Evolutionary conservation across 495 filamentous ascomycete genomes (phyloP), one percentile per base, ranked within the genome.

Genomic region (Rhypophila decipiens): DNA sequence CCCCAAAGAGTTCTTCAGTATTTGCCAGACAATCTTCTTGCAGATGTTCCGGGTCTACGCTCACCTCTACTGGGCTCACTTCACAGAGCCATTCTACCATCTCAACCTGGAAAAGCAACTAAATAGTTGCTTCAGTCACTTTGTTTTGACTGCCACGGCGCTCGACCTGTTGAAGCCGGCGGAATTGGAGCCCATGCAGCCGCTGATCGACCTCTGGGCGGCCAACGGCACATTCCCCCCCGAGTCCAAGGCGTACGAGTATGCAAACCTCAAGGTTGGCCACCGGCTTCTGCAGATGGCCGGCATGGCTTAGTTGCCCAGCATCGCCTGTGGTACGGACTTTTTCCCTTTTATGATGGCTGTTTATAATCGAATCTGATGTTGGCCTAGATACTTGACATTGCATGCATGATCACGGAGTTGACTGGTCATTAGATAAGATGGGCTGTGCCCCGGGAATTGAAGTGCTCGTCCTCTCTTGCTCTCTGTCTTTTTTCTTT

Each of bases 31-130:
- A 50, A 91, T 95, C 57, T 94, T 90, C 76, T 83, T 90, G 53
- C 90, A 96, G 69, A 96, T 96, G 85, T 93, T 95, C 76, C 88
- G 90, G 31, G 88, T 90, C 64, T 96, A 96, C 56, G 85, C 88
- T 27, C 90, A 96, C 68, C 74, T 91, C 22, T 91, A 91, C 71
- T 87, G 87, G 73, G 80, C 82, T 7, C 87, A 91, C 69, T 91
- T 84, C 71, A 59, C 83, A 45, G 84, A 88, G 42, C 86, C 86
- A 9, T 88, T 88, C 68, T 91, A 86, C 72, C 85, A 91, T 56
- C 76, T 90, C 46, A 86, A 82, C 67, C 78, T 85, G 43, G 82
- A 88, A 57, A 87, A 88, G 69, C 83, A 88, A 55, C 77, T 96
- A 42, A 96, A 96, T 75, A 94, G 88, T 64, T 93, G 87, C 68